Evolutionary conservation across 306 rosid genomes (phyloP), one percentile per base, ranked within the genome.

Genomic region (Lagenaria siceraria): DNA sequence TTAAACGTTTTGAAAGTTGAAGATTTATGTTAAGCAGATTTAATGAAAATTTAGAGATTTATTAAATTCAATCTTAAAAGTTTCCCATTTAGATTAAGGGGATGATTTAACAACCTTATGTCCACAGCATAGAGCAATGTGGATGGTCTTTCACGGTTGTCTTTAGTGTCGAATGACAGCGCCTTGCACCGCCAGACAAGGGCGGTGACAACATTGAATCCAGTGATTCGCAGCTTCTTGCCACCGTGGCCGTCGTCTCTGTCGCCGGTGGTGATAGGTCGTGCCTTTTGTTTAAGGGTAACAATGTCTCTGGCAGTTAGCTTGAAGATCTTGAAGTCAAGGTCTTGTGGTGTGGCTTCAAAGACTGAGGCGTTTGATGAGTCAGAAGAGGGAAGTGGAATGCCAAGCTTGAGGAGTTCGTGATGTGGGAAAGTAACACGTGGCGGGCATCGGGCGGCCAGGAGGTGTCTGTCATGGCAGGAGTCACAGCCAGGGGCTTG

Each of bases 381-480:
- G 78, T 53, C 64, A 1, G 81, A 83, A 1, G 18, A 17, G 33
- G 78, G 65, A 3, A 63, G 38, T 54, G 80, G 53, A 33, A 40
- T 60, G 2, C 53, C 33, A 24, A 87, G 77, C 51, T 87, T 81
- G 43, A 85, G 77, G 56, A 92, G 43, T 82, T 92, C 97, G 0
- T 87, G 91, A 81, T 90, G 96, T 0, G 92, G 82, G 78, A 87
- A 89, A 19, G 21, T 74, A 72, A 90, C 90, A 60, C 68, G 85
- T 78, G 97, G 97, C 0, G 94, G 96, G 5, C 92, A 89, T 66
- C 97, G 86, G 4, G 97, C 94, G 43, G 91, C 91, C 27, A 92
- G 62, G 74, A 89, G 87, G 0, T 75, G 88, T 9, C 96, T 90
- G 77, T 90, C 89, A 9, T 89, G 81, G 76, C 58, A 87, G 1